These are phyloP conservation scores for Codiaeum variegatum DNA, from an alignment of 441 rosid species.

Conservation along the genomic window DNA sequence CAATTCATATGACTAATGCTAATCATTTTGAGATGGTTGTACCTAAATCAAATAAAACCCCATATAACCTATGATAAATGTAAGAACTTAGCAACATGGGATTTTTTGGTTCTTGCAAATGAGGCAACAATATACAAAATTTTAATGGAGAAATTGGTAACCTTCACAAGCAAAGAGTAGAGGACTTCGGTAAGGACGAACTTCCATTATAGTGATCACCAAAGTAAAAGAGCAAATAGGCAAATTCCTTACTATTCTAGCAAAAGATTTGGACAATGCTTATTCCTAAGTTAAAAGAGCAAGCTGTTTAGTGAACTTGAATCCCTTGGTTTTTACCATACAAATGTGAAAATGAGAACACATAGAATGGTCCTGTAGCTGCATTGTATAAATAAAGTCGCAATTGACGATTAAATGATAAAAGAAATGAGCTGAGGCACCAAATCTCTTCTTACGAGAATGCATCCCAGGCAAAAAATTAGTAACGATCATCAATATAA, in stretches of 20 bases:
- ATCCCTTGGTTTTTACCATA: too few species aligned
- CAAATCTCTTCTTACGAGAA: too few species aligned
- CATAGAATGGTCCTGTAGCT: too few species aligned
- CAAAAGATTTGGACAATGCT: neutral
- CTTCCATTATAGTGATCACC: neutral
- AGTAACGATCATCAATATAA: neutral
- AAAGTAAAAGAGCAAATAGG: neutral
- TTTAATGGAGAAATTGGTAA: neutral
- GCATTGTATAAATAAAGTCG: too few species aligned
- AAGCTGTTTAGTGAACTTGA: neutral
- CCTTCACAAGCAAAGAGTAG: neutral
- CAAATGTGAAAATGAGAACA: too few species aligned
- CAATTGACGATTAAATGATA: neutral
- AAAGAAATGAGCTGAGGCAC: neutral
- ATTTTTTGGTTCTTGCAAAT: neutral
- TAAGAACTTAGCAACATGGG: too few species aligned
- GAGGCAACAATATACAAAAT: neutral
- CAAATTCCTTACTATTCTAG: neutral
- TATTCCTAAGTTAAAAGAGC: neutral
- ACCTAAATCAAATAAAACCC: too few species aligned
- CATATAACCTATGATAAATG: too few species aligned
- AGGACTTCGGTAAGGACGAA: neutral
- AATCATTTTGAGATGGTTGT: too few species aligned
- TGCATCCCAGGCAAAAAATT: neutral
- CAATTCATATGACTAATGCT: too few species aligned